Conservation (phyloP, 768 basidiomycete genomes). For the Rickenella mellea region DNA sequence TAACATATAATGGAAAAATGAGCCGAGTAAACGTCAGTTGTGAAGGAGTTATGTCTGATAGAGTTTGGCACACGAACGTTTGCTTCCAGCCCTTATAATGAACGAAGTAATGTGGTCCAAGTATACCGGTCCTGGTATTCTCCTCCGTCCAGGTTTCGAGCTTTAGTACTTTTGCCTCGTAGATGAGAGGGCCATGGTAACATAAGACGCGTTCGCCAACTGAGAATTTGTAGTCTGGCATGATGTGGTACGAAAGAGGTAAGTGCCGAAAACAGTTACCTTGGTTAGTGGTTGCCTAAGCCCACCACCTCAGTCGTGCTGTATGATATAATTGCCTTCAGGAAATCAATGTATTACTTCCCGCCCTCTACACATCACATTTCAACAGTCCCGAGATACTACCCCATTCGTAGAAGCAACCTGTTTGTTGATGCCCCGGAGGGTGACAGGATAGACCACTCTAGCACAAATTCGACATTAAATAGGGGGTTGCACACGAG, state of each 20-base stretch:
- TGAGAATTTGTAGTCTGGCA: slow-evolving; percentile 24
- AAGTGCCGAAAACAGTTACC: too few species aligned
- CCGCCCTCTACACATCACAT: too few species aligned
- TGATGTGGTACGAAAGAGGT: too few species aligned
- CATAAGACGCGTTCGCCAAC: slow-evolving; percentile 79
- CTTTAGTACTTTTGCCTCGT: slow-evolving; percentile 89
- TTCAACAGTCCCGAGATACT: too few species aligned
- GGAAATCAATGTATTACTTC: too few species aligned
- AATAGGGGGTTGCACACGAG: slow-evolving; percentile 1
- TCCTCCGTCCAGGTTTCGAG: slow-evolving; percentile 54
- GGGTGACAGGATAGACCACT: too few species aligned
- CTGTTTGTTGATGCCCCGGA: too few species aligned
- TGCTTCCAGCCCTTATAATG: slow-evolving; percentile 99
- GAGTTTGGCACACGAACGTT: slow-evolving; percentile 47
- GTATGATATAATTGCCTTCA: too few species aligned
- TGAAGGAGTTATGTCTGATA: background rate
- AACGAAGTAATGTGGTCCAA: slow-evolving; percentile 84
- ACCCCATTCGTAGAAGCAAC: too few species aligned
- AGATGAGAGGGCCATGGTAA: slow-evolving; percentile 92
- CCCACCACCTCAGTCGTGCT: too few species aligned
- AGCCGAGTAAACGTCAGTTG: slow-evolving; percentile 1
- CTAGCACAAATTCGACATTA: background rate
- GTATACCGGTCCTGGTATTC: slow-evolving; percentile 44
- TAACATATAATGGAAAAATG: slow-evolving; percentile 3
- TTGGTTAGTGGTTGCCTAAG: too few species aligned